Evolutionary conservation across 2,329 filamentous ascomycete genomes (phyloP).

Genomic region (Macrophomina phaseolina): DNA sequence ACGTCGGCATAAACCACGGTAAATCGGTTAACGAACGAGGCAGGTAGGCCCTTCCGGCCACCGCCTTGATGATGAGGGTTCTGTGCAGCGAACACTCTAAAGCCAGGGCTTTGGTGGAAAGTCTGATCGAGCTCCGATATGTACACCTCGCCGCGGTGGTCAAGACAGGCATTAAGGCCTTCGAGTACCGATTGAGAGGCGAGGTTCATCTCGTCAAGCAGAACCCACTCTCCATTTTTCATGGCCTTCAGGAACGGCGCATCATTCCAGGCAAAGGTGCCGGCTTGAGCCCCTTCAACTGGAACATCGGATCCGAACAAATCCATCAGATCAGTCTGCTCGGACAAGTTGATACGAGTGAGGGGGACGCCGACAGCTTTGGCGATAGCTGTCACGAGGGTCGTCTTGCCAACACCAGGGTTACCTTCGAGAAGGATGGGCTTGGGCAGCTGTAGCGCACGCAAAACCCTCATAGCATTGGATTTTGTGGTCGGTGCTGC

Average conservation of each 20-base stretch:
- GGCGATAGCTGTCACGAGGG: constrained; percentile 84
- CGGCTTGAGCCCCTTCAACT: constrained; percentile 87
- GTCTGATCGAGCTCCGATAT: constrained; percentile 94
- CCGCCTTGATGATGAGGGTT: constrained; percentile 98
- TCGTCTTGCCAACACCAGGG: constrained; percentile 98
- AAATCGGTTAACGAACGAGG: constrained; percentile 97
- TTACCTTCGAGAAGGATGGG: constrained; percentile 95
- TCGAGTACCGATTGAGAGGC: constrained; percentile 96
- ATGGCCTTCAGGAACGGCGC: constrained; percentile 95
- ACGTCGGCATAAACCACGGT: constrained; percentile 96
- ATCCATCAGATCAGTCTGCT: constrained; percentile 97
- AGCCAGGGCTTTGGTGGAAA: constrained; percentile 86
- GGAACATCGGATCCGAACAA: constrained; percentile 96
- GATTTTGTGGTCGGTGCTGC: constrained; percentile 86
- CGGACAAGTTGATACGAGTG: constrained; percentile 94
- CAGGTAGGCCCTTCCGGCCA: constrained; percentile 90
- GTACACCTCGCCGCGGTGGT: constrained; percentile 95
- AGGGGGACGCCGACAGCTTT: constrained; percentile 79
- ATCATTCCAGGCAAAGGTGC: constrained; percentile 93
- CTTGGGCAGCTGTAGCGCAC: constrained; percentile 86
- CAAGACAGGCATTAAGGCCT: constrained; percentile 93
- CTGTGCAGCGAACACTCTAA: constrained; percentile 95
- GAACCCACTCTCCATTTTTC: constrained; percentile 95
- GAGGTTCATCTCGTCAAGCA: constrained; percentile 98
- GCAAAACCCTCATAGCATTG: constrained; percentile 89